Evolutionary conservation across 345 rosid species (phyloP), one percentile per base, ranked within the genome.

Genomic region (Bruguiera parviflora): DNA sequence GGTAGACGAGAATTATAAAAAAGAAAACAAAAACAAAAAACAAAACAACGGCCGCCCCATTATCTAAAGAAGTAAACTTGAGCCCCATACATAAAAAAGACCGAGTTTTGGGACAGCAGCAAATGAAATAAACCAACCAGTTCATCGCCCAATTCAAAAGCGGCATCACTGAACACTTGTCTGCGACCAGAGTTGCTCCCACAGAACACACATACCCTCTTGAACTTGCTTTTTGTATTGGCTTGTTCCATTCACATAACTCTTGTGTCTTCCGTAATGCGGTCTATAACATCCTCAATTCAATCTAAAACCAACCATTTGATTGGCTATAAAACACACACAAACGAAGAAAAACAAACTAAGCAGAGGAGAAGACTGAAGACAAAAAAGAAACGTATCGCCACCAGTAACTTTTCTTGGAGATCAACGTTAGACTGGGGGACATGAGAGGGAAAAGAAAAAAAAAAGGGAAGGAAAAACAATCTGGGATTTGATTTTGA

Each of bases 161-260:
- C 95, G 75, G 98, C 97, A 64, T 89, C 91, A 64, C 95, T 85
- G 84, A 89, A 94, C 55, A 91, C 86, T 78, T 88, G 72, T 74
- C 96, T 84, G 71, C 84, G 74, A 69, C 98, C 97, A 68, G 96
- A 78, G 74, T 88, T 82, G 85, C 98, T 94, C 68, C 98, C 98
- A 75, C 98, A 94, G 75, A 88, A 94, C 15, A 94, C 98, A 80
- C 97, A 94, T 22, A 94, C 69, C 83, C 86, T 88, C 61, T 78
- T 88, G 84, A 91, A 94, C 78, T 79, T 86, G 86, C 79, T 83
- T 25, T 73, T 58, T 20, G 61, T 65, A 27, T 67, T 58, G 55
- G 70, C 80, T 53, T 79, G 88, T 51, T 87, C 96, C 98, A 91
- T 91, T 77, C 25, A 67, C 74, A 68, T 29, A 49, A 63, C 11